Evolutionary conservation across 768 basidiomycete genomes (phyloP), one percentile per base, ranked within the genome.

Genomic region (Naematelia aurantialba): DNA sequence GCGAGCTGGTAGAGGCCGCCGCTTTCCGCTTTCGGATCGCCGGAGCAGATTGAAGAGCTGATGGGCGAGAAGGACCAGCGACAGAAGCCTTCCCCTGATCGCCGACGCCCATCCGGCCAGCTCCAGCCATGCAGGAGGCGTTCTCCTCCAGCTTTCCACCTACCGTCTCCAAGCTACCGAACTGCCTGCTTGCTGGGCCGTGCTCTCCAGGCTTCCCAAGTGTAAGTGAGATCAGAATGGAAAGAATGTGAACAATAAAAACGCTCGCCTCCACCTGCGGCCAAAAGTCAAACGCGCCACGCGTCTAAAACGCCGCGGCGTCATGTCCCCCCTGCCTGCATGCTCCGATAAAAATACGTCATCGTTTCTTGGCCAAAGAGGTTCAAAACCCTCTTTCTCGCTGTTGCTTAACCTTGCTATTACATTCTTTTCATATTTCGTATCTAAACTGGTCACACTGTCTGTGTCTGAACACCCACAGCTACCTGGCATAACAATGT

Each of bases 401-500:
- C n/a, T n/a, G n/a, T n/a, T n/a, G n/a, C n/a, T n/a, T n/a, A n/a
- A n/a, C n/a, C n/a, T n/a, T n/a, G n/a, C n/a, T n/a, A n/a, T n/a
- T n/a, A n/a, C n/a, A n/a, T n/a, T n/a, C n/a, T n/a, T n/a, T n/a
- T n/a, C n/a, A n/a, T n/a, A n/a, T n/a, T n/a, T n/a, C n/a, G n/a
- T n/a, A n/a, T n/a, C n/a, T n/a, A n/a, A n/a, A n/a, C n/a, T n/a
- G n/a, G n/a, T 39, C 34, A 39, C 34, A 39, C 8, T 17, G 17
- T 39, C 34, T 39, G 34, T 39, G 17, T 17, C 17, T 39, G 34
- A 17, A 17, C 34, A 8, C 8, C 17, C 34, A 39, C 34, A 39
- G 17, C 8, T 8, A 8, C 17, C 8, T 17, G 8, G 8, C 17
- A 39, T 39, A 39, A 39, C 34, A 39, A 88, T 88, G 86, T 87